Percentiles rank a stretch among this genome's conserved stretches.
These are phyloP conservation scores for Thozetella sp. DNA, from an alignment of 495 filamentous ascomycete species.

Conservation along the genomic window DNA sequence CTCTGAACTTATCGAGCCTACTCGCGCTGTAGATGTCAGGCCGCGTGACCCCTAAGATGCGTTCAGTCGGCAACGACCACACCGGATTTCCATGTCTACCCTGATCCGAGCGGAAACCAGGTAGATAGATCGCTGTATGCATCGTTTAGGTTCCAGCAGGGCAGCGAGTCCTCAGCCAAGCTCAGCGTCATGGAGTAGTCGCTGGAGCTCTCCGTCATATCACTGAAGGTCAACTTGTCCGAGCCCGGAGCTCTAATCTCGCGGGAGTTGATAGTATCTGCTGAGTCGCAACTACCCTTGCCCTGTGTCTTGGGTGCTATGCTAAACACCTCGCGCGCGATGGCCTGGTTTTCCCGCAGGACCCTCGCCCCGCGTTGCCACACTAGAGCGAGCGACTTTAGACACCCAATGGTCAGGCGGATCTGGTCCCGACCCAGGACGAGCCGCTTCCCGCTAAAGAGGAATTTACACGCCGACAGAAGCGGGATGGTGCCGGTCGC, in stretches of 20 bases:
- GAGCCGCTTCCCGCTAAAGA: constrained; percentile 45
- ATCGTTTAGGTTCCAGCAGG: neutral
- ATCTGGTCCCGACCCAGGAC: constrained; percentile 61
- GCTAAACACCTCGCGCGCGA: constrained; percentile 44
- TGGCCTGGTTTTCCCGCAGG: constrained; percentile 56
- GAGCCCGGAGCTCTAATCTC: too few species aligned
- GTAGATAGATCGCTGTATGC: neutral
- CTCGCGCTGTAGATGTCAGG: too few species aligned
- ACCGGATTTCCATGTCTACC: too few species aligned
- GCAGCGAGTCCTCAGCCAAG: neutral
- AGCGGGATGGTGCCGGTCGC: constrained; percentile 48
- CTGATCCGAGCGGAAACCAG: neutral
- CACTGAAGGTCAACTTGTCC: neutral
- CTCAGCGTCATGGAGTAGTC: neutral
- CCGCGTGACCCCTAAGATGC: too few species aligned
- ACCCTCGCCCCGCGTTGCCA: constrained; percentile 65
- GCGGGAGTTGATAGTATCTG: neutral
- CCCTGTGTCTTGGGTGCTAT: neutral
- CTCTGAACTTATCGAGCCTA: too few species aligned
- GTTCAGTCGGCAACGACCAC: too few species aligned
- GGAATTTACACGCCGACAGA: constrained; percentile 45
- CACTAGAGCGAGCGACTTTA: constrained; percentile 60
- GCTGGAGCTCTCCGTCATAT: neutral
- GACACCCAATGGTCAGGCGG: constrained; percentile 66
- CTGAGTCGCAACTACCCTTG: neutral